Conservation (phyloP, 768 basidiomycete genomes). For the Dacryopinax primogenitus region DNA sequence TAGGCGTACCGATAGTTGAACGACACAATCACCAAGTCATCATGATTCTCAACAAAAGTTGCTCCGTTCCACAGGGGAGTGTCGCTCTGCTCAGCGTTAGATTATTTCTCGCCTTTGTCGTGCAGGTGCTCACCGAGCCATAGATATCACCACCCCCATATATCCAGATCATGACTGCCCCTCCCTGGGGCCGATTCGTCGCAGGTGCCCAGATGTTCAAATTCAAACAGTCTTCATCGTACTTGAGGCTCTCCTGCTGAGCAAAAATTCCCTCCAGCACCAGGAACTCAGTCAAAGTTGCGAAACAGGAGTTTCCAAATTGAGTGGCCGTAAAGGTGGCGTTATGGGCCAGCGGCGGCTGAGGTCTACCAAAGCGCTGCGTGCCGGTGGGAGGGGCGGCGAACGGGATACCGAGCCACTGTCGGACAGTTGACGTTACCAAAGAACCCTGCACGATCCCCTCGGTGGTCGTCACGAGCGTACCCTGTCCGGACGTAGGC, state of each 20-base stretch:
- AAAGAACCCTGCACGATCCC: neutral
- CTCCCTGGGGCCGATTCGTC: neutral
- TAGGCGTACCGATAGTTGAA: neutral
- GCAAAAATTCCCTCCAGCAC: neutral
- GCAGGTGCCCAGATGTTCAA: conserved; percentile 25
- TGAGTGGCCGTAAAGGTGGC: neutral
- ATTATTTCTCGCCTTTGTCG: conserved; percentile 12
- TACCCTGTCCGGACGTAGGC: too few relatives aligned
- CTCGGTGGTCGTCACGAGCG: neutral
- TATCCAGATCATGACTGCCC: conserved; percentile 20
- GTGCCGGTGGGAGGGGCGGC: neutral
- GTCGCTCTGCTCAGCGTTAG: conserved; percentile 12
- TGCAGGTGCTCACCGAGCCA: conserved; percentile 15
- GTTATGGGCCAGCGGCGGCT: neutral
- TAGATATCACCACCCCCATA: conserved; percentile 20
- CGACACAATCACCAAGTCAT: conserved; percentile 15
- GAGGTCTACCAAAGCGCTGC: neutral
- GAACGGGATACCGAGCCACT: conserved; percentile 2
- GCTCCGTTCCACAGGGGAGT: conserved; percentile 16
- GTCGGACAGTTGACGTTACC: neutral
- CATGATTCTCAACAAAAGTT: conserved; percentile 11
- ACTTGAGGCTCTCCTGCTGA: neutral
- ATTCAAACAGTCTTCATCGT: conserved; percentile 20
- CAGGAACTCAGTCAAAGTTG: neutral
- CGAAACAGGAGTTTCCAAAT: neutral